Conservation (phyloP, 2,329 filamentous ascomycete genomes). For the Diaporthe citrichinensis region DNA sequence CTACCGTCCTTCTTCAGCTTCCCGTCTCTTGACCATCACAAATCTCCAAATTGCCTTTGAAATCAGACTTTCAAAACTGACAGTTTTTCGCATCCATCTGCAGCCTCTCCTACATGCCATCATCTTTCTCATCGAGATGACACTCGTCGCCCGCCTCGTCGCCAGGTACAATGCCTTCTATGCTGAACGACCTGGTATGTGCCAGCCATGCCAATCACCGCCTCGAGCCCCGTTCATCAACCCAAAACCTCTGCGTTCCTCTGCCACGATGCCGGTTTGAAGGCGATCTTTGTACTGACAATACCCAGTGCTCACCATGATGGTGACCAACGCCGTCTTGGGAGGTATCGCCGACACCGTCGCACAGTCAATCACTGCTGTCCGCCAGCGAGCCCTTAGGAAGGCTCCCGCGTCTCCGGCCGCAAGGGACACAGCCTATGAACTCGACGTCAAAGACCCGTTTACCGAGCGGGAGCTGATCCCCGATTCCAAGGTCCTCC, state of each 20-base stretch:
- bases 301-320: slow-evolving; percentile 88
- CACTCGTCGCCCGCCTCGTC: slow-evolving; percentile 83
- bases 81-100: slow-evolving; percentile 42
- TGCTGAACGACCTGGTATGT: slow-evolving; percentile 84
- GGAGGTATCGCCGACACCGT: slow-evolving; percentile 97
- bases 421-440: slow-evolving; percentile 82
- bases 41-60: neutral
- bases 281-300: slow-evolving; percentile 23
- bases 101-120: slow-evolving; percentile 91
- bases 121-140: slow-evolving; percentile 90
- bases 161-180: slow-evolving; percentile 96
- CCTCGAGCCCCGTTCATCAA: neutral
- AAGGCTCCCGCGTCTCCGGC: slow-evolving; percentile 73
- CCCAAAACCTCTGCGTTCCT: neutral
- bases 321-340: slow-evolving; percentile 97
- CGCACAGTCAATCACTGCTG: slow-evolving; percentile 90
- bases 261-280: neutral
- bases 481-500: slow-evolving; percentile 72
- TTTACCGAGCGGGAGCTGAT: slow-evolving; percentile 76
- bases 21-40: slow-evolving; percentile 1
- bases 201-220: neutral
- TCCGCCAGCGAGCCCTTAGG: slow-evolving; percentile 76
- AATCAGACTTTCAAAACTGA: neutral
- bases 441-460: slow-evolving; percentile 86
- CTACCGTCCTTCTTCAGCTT: neutral